A percentile compares a stretch with the other conserved stretches of the same genome.
Conservation (phyloP, 2,329 filamentous ascomycete genomes). For the Penicillium italicum region DNA sequence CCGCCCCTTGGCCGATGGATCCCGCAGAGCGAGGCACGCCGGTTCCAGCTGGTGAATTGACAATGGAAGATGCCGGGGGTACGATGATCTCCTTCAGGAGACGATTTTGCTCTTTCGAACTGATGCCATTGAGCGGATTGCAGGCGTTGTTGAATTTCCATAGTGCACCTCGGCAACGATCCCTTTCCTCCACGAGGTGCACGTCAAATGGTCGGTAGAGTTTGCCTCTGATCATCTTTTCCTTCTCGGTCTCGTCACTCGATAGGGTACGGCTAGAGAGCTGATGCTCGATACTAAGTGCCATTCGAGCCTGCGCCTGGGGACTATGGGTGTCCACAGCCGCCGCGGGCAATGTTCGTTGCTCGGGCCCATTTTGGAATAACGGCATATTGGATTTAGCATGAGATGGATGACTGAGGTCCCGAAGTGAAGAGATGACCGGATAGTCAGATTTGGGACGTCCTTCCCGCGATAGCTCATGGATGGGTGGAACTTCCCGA, state of each 20-base stretch:
- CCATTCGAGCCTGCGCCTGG: conserved; percentile 44
- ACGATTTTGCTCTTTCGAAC: conserved; percentile 45
- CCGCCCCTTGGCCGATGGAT: conserved; percentile 68
- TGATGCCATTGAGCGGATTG: conserved; percentile 69
- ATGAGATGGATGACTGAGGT: conserved; percentile 37
- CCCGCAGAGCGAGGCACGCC: conserved; percentile 52
- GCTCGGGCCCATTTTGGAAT: conserved; percentile 38
- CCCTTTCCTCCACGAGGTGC: conserved; percentile 76
- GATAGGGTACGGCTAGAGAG: conserved; percentile 37
- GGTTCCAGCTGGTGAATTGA: conserved; percentile 52
- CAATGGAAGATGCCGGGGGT: conserved; percentile 27
- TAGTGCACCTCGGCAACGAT: conserved; percentile 74
- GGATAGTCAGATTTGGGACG: conserved; percentile 41
- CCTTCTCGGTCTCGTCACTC: conserved; percentile 66
- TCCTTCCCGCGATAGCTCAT: conserved; percentile 39
- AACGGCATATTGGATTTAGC: conserved; percentile 37
- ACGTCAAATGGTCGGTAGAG: conserved; percentile 76
- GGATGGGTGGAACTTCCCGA: conserved; percentile 40
- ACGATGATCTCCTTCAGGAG: conserved; percentile 40
- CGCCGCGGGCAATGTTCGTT: conserved; percentile 34
- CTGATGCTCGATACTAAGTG: conserved; percentile 43
- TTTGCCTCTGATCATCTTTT: conserved; percentile 80
- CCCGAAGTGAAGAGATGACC: conserved; percentile 41
- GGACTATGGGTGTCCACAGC: conserved; percentile 40
- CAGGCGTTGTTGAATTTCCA: conserved; percentile 83